A percentile compares a stretch with the other conserved stretches of the same genome.
phyloP scores from a whole-genome alignment of 371 early-diverging fungal genomes.

The Mucor velutinosus region DNA sequence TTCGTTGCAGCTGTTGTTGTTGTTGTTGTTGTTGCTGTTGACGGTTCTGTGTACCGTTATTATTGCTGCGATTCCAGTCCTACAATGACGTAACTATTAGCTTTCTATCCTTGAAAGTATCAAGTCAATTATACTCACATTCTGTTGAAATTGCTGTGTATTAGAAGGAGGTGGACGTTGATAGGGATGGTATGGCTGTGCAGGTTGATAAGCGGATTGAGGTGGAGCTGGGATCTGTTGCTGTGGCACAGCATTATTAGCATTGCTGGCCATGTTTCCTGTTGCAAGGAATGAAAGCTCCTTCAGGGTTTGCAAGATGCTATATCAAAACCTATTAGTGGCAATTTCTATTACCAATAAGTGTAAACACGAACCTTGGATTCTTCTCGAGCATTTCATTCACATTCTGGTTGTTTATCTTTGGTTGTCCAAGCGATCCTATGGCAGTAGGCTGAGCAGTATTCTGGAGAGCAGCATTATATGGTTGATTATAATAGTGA shows the following conservation, averaged over 20 bases:
- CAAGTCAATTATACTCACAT: background rate
- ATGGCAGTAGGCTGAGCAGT: too few relatives aligned
- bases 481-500: too few relatives aligned
- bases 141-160: background rate
- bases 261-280: background rate
- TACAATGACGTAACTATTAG: background rate
- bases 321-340: background rate
- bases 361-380: conserved; percentile 9
- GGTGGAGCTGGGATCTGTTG: background rate
- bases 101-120: background rate
- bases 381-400: conserved; percentile 14
- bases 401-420: conserved; percentile 8
- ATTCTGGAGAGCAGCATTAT: too few relatives aligned
- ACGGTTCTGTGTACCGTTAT: background rate
- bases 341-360: background rate
- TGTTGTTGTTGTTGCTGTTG: background rate
- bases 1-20: background rate
- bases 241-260: background rate
- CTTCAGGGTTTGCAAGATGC: conserved; percentile 14
- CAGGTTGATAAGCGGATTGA: background rate
- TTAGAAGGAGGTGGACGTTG: background rate
- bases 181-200: background rate
- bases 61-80: background rate
- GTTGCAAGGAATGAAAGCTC: conserved; percentile 10
- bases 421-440: background rate